phyloP scores from a whole-genome alignment of 805 yeast species.

The Wickerhamiella sergipiensis region DNA sequence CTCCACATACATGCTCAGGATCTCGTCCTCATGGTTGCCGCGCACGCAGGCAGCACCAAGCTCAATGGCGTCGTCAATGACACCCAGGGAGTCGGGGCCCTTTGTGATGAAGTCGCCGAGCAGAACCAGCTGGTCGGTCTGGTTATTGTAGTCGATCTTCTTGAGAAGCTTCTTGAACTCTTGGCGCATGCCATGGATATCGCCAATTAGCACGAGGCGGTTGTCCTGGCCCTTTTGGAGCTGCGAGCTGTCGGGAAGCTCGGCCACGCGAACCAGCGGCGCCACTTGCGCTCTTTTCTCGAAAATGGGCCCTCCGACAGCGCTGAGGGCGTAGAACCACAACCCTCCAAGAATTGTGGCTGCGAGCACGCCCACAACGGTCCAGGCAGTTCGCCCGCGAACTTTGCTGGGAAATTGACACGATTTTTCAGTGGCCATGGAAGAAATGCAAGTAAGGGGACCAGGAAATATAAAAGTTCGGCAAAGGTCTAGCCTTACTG shows the following conservation, averaged over 20 bases:
- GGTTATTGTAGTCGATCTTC: conserved; percentile 30
- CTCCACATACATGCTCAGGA: conserved; percentile 49
- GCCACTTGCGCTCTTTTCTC: not conserved
- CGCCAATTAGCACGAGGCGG: conserved; percentile 65
- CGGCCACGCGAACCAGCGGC: conserved; percentile 17
- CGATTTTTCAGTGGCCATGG: not conserved
- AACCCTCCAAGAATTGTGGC: not conserved
- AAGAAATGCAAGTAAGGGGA: no score
- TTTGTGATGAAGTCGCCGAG: conserved; percentile 80
- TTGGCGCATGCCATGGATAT: conserved; percentile 67
- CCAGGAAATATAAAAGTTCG: not conserved
- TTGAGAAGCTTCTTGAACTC: conserved; percentile 41
- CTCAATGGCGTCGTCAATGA: conserved; percentile 50
- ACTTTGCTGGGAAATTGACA: not conserved
- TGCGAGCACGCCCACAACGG: not conserved
- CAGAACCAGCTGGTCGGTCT: conserved; percentile 45
- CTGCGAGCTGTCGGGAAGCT: conserved; percentile 10
- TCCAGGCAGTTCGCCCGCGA: not conserved
- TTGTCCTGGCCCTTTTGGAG: conserved; percentile 5
- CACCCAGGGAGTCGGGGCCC: conserved; percentile 63
- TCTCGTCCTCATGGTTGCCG: conserved; percentile 79
- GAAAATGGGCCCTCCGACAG: not conserved
- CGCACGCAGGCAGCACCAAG: conserved; percentile 56
- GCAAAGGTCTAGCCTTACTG: not conserved
- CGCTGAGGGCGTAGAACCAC: not conserved